phyloP scores from a whole-genome alignment of 495 filamentous ascomycete species.

The Aspergillus ostianus region DNA sequence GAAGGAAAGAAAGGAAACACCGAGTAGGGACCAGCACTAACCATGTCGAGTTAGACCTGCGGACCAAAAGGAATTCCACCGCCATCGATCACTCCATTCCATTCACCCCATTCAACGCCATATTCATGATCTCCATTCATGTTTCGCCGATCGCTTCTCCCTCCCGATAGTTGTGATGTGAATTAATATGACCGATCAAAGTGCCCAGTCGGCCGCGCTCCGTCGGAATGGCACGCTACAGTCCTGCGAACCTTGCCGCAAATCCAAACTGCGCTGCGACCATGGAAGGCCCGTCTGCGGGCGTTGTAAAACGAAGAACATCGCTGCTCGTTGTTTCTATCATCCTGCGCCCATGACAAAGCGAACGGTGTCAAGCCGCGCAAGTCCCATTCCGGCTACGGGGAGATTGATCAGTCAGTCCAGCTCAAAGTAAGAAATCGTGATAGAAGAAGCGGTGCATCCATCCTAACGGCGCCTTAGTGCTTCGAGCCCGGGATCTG shows the following conservation, averaged over 20 bases:
- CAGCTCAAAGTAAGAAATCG: conserved; percentile 27
- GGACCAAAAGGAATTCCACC: background rate
- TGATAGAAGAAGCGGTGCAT: background rate
- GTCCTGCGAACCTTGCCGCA: conserved; percentile 54
- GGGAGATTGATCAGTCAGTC: conserved; percentile 23
- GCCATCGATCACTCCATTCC: background rate
- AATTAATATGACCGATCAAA: background rate
- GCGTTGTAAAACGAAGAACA: conserved; percentile 35
- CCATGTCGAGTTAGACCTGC: conserved; percentile 2
- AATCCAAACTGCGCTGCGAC: conserved; percentile 51
- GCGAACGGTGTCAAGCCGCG: conserved; percentile 18
- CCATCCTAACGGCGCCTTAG: conserved; percentile 9
- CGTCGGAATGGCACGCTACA: conserved; percentile 48
- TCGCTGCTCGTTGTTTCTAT: conserved; percentile 37
- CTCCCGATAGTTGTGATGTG: background rate
- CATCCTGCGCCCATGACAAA: conserved; percentile 47
- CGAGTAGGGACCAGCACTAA: background rate
- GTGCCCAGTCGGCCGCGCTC: conserved; percentile 18
- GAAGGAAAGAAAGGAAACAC: background rate
- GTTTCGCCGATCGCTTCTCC: no score
- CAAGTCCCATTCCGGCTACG: conserved; percentile 10
- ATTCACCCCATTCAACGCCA: background rate
- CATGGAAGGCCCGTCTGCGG: conserved; percentile 41
- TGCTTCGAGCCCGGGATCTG: conserved; percentile 29
- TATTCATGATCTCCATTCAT: background rate